Base-by-base conservation (phyloP, 2,329 filamentous ascomycete genomes). In the Sclerotinia glacialis region DNA sequence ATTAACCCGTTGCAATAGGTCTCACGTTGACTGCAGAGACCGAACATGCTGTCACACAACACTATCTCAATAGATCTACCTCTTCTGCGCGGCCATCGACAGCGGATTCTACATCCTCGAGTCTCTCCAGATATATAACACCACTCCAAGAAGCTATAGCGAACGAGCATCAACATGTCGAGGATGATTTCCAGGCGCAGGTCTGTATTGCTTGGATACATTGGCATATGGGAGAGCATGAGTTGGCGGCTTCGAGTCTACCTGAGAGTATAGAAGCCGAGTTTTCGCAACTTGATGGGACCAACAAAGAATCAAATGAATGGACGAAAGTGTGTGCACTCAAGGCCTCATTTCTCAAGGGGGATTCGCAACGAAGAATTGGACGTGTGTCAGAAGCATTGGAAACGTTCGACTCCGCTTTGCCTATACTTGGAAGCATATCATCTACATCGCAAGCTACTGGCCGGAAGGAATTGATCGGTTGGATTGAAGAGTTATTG, bases 171-270 rank as follows among this genome's bases (percentile, higher is more conserved):
- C 75, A 74, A 9, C 78, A 82, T 70, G 76, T 78, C 16, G 83
- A 89, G 75, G 87, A 89, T 71, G 81, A 79, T 64, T 89, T 94
- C 72, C 92, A 97, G 78, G 93, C 92, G 42, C 88, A 87, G 68
- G 88, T 95, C 62, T 95, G 92, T 77, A 78, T 94, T 54, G 93
- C 89, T 65, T 96, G 93, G 90, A 82, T 97, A 73, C 87, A 96
- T 75, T 96, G 91, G 86, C 85, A 87, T 11, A 78, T 89, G 64
- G 87, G 86, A 44, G 89, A 96, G 72, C 90, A 90, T 70, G 81
- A 80, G 0, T 77, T 86, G 52, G 88, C 89, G 47, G 78, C 85
- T 52, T 79, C 80, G 46, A 84, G 81, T 66, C 80, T 96, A 18
- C 91, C 91, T 5, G 82, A 81, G 67, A 84, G 86, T 70, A 81